phyloP scores from a whole-genome alignment of 306 rosid species.

The Cicer pinnatifidum region DNA sequence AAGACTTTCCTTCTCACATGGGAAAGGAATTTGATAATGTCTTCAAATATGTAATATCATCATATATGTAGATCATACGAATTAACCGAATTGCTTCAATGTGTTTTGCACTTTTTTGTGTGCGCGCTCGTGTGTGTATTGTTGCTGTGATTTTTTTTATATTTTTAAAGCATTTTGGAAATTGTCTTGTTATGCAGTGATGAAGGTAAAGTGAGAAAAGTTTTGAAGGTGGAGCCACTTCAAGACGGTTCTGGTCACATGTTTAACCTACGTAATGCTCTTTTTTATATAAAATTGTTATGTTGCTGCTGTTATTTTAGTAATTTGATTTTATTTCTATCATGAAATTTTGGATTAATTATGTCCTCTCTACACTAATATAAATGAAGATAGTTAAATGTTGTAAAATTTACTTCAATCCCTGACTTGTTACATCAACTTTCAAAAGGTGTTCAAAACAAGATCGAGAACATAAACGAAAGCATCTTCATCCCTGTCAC shows the following conservation, averaged over 20 bases:
- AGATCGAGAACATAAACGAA: conserved; percentile 65
- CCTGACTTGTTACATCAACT: conserved; percentile 44
- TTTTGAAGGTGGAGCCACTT: conserved; percentile 91
- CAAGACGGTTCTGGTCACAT: conserved; percentile 85
- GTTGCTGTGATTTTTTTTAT: conserved; percentile 4
- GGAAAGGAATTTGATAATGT: background rate
- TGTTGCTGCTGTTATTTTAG: background rate
- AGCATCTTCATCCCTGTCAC: conserved; percentile 72
- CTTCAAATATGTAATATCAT: background rate
- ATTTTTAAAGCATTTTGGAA: conserved; percentile 12
- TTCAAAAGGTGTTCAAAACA: conserved; percentile 82
- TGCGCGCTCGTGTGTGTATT: too few species aligned
- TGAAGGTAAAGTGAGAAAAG: conserved; percentile 74
- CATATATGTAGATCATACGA: background rate
- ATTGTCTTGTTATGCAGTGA: conserved; percentile 61
- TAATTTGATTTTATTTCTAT: conserved; percentile 2
- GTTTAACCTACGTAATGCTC: conserved; percentile 75
- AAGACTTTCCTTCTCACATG: background rate
- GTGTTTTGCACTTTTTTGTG: too few species aligned
- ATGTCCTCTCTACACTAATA: background rate
- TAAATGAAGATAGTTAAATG: conserved; percentile 19
- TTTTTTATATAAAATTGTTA: conserved; percentile 40
- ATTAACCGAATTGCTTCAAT: too few species aligned
- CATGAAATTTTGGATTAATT: conserved; percentile 28
- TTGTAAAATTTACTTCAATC: background rate